phyloP scores from a whole-genome alignment of 2,329 filamentous ascomycete species.

The Pleurostoma richardsiae region DNA sequence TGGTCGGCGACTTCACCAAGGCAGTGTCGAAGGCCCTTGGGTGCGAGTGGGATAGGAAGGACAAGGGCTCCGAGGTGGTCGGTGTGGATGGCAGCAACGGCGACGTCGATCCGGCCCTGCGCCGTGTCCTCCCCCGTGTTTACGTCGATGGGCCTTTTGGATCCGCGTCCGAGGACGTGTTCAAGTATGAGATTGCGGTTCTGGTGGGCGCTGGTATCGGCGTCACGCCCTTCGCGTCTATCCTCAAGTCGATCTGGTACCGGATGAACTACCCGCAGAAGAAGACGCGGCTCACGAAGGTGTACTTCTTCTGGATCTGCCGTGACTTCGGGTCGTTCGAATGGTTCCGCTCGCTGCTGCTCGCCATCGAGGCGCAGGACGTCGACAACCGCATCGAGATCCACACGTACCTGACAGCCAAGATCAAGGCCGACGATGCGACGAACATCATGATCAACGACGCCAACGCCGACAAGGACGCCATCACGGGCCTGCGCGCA shows the following conservation, averaged over 20 bases:
- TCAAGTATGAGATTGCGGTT: slow-evolving; percentile 78
- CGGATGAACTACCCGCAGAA: slow-evolving; percentile 82
- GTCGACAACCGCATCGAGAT: slow-evolving; percentile 82
- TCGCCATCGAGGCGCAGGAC: slow-evolving; percentile 84
- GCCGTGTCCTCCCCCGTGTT: slow-evolving; percentile 69
- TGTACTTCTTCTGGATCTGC: slow-evolving; percentile 93
- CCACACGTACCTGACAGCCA: slow-evolving; percentile 81
- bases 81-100: slow-evolving; percentile 56
- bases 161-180: slow-evolving; percentile 81
- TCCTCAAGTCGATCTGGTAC: slow-evolving; percentile 91
- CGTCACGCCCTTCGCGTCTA: slow-evolving; percentile 81
- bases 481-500: slow-evolving; percentile 75
- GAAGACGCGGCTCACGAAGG: slow-evolving; percentile 74
- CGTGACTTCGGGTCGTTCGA: slow-evolving; percentile 84
- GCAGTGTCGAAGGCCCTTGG: slow-evolving; percentile 65
- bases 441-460: slow-evolving; percentile 94
- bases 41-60: slow-evolving; percentile 64
- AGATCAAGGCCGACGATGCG: slow-evolving; percentile 79
- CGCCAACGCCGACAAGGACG: slow-evolving; percentile 76
- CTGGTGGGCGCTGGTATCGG: slow-evolving; percentile 81
- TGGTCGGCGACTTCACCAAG: slow-evolving; percentile 77
- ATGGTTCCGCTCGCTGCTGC: slow-evolving; percentile 80
- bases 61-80: slow-evolving; percentile 60
- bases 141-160: slow-evolving; percentile 85
- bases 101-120: slow-evolving; percentile 65